Percentiles rank a stretch among this genome's conserved stretches.
Evolutionary conservation across 2,329 filamentous ascomycete genomes (phyloP).

Genomic region (Trichoderma sp.): DNA sequence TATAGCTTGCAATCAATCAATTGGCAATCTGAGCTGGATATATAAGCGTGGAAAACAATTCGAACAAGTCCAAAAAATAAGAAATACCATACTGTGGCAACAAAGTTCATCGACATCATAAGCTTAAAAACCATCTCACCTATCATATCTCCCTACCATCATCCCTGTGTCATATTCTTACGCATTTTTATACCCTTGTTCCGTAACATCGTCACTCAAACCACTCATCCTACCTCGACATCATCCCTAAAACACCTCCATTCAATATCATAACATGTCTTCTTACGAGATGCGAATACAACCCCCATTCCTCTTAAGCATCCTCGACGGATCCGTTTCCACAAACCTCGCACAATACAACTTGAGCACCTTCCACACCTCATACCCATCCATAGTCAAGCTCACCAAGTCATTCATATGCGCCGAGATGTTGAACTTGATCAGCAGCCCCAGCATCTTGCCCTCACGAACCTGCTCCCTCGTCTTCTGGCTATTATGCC

Average conservation of each 20-base stretch:
- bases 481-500: conserved; percentile 8
- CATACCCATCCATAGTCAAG: conserved; percentile 17
- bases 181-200: not conserved
- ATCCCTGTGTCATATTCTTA: not conserved
- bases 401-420: conserved; percentile 18
- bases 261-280: not conserved
- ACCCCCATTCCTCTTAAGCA: conserved; percentile 1
- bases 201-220: not conserved
- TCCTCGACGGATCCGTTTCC: conserved; percentile 14
- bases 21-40: not conserved
- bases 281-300: conserved; percentile 7
- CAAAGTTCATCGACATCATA: not conserved
- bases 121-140: not conserved
- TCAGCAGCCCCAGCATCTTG: conserved; percentile 16
- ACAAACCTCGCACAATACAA: conserved; percentile 17
- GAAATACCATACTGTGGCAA: not conserved
- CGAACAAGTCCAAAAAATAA: not conserved
- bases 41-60: not conserved
- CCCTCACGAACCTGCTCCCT: not conserved
- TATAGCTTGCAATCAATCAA: not conserved
- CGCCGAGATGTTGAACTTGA: conserved; percentile 17
- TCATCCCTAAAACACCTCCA: not conserved
- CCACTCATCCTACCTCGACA: not conserved
- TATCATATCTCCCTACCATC: not conserved
- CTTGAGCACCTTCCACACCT: conserved; percentile 15